phyloP scores from a whole-genome alignment of 2,329 filamentous ascomycete species.

The Ascochyta lentis region DNA sequence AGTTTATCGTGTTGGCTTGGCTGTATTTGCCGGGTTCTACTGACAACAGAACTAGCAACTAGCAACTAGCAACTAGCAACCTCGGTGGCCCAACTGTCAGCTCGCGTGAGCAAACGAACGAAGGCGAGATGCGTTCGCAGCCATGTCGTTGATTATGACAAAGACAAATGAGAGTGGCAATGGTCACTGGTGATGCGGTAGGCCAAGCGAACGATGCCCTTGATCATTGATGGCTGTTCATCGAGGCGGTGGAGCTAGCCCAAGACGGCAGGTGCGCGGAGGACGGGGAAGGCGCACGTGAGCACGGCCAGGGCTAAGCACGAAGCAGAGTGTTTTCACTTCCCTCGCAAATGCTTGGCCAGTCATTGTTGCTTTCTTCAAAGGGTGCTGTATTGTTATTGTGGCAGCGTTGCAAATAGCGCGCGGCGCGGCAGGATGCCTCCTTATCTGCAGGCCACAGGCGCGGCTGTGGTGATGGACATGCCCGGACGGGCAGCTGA shows the following conservation, averaged over 20 bases:
- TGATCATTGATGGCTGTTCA: conserved; percentile 2
- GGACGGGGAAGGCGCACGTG: conserved; percentile 24
- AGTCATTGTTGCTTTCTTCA: conserved; percentile 14
- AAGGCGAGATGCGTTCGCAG: conserved; percentile 17
- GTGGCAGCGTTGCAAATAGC: neutral
- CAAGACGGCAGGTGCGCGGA: conserved; percentile 22
- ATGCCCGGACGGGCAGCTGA: conserved; percentile 32
- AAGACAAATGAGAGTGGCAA: conserved; percentile 14
- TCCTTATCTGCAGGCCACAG: conserved; percentile 12
- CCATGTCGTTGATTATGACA: conserved; percentile 25
- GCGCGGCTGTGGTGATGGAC: conserved; percentile 11
- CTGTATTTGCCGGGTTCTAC: neutral
- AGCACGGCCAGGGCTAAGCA: conserved; percentile 22
- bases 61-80: neutral
- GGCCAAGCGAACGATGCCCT: conserved; percentile 18
- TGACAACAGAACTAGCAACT: too few relatives aligned
- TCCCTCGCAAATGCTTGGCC: conserved; percentile 21
- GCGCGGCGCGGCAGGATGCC: conserved; percentile 18
- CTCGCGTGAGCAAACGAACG: conserved; percentile 11
- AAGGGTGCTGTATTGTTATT: neutral
- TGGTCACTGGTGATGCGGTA: conserved; percentile 4
- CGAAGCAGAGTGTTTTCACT: neutral
- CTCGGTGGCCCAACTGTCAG: neutral
- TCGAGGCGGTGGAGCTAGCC: conserved; percentile 8
- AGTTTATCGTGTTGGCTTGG: conserved; percentile 9